A percentile compares a stretch with the other conserved stretches of the same genome.
These are phyloP conservation scores for Diaporthe helianthi DNA, from an alignment of 2,329 filamentous ascomycete genomes.

Conservation along the genomic window DNA sequence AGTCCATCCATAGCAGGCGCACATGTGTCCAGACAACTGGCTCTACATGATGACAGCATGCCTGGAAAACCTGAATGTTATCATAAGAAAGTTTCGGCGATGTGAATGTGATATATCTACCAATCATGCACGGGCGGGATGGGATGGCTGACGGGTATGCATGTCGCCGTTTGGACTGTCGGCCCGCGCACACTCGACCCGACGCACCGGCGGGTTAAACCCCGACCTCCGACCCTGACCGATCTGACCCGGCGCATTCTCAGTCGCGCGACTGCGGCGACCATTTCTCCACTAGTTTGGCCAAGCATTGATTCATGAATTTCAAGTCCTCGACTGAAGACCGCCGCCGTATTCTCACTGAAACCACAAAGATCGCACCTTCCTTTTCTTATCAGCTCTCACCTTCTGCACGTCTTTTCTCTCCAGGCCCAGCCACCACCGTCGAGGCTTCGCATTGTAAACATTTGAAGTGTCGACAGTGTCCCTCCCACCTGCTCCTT, in stretches of 20 bases:
- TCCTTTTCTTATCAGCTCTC: not conserved
- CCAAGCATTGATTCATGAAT: not conserved
- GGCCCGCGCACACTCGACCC: not conserved
- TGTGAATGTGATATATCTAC: not conserved
- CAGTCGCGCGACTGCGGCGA: not conserved
- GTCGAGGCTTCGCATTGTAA: not conserved
- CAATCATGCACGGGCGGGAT: not conserved
- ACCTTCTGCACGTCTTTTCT: not conserved
- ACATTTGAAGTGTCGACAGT: not conserved
- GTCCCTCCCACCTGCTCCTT: not conserved
- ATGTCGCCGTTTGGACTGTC: not conserved
- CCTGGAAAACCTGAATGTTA: not conserved
- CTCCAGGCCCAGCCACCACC: not conserved
- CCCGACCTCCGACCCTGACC: not conserved
- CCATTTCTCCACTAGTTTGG: constrained; percentile 1
- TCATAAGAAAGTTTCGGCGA: not conserved
- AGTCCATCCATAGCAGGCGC: not conserved
- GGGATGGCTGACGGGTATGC: not conserved
- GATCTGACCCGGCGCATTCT: not conserved
- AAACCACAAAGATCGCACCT: not conserved
- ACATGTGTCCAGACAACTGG: not conserved
- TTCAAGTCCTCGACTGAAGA: not conserved
- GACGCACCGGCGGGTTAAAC: constrained; percentile 2
- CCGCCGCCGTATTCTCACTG: not conserved
- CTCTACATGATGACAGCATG: not conserved